Evolutionary conservation across 2,329 filamentous ascomycete species (phyloP).

Genomic region (Chaetomiaceae sp.): DNA sequence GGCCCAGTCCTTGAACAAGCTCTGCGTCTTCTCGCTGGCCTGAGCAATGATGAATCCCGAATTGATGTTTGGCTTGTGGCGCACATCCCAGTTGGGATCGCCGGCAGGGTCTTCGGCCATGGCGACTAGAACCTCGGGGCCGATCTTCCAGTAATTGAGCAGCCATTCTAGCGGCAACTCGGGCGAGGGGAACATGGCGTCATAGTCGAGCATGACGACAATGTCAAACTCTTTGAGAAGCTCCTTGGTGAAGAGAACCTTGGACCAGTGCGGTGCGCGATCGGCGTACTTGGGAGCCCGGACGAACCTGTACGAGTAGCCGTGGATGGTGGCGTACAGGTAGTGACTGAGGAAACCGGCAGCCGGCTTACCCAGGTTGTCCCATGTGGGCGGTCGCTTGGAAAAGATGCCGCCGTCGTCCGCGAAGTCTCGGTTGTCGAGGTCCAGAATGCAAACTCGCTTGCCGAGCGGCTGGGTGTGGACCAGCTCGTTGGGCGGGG

Average conservation of each 20-base stretch:
- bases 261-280: conserved; percentile 42
- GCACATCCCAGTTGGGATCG: conserved; percentile 36
- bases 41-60: conserved; percentile 50
- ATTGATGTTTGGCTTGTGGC: conserved; percentile 40
- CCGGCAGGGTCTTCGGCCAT: conserved; percentile 35
- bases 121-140: conserved; percentile 34
- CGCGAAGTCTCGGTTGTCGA: conserved; percentile 38
- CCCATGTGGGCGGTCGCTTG: conserved; percentile 32
- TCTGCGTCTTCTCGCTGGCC: conserved; percentile 41
- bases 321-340: conserved; percentile 41
- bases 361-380: conserved; percentile 34
- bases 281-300: conserved; percentile 34
- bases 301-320: conserved; percentile 43
- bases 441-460: conserved; percentile 40
- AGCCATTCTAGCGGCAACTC: conserved; percentile 42
- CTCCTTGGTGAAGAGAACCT: conserved; percentile 36
- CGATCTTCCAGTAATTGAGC: conserved; percentile 41
- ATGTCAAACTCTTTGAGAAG: conserved; percentile 39
- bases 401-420: conserved; percentile 33
- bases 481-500: conserved; percentile 26
- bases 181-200: conserved; percentile 39
- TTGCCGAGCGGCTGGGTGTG: conserved; percentile 30
- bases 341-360: conserved; percentile 40
- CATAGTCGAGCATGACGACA: conserved; percentile 41
- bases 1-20: conserved; percentile 45